These are phyloP conservation scores for Trichophyton simii DNA, from an alignment of 2,329 filamentous ascomycete genomes.

Conservation along the genomic window DNA sequence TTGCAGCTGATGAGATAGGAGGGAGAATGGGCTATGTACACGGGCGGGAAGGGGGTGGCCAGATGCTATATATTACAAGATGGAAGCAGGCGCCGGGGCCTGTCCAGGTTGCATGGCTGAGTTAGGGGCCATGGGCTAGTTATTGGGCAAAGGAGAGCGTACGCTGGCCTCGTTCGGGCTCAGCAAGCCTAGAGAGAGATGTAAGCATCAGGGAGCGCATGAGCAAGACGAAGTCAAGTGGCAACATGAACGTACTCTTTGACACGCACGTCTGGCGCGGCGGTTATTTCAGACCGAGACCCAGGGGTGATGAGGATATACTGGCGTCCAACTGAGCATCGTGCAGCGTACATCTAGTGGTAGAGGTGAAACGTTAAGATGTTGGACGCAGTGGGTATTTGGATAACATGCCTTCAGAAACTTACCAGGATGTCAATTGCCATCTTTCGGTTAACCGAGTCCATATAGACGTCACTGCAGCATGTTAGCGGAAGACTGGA, in stretches of 20 bases:
- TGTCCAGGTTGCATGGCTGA: no score
- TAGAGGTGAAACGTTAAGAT: not conserved
- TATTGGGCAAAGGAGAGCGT: constrained; percentile 23
- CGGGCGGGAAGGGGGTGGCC: not conserved
- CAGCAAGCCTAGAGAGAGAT: constrained; percentile 24
- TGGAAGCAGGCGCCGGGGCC: not conserved
- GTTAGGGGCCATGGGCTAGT: no score
- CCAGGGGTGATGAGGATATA: constrained; percentile 96
- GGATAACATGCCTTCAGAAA: constrained; percentile 13
- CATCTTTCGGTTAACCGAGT: constrained; percentile 84
- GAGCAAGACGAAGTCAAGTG: not conserved
- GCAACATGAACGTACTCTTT: constrained; percentile 28
- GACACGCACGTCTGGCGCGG: constrained; percentile 33
- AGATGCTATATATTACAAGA: not conserved
- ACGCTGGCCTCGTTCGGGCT: constrained; percentile 34
- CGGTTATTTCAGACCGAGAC: constrained; percentile 47
- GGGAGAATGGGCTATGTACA: not conserved
- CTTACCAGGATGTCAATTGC: constrained; percentile 86
- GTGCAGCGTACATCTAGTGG: constrained; percentile 62
- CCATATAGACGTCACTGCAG: constrained; percentile 84
- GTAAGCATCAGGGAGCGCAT: constrained; percentile 6
- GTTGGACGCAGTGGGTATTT: not conserved
- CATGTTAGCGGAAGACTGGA: constrained; percentile 11
- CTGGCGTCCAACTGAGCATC: constrained; percentile 76
- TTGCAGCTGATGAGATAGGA: no score